phyloP scores from a whole-genome alignment of 176 grass and related monocot species.

The Oropetium thomaeum region DNA sequence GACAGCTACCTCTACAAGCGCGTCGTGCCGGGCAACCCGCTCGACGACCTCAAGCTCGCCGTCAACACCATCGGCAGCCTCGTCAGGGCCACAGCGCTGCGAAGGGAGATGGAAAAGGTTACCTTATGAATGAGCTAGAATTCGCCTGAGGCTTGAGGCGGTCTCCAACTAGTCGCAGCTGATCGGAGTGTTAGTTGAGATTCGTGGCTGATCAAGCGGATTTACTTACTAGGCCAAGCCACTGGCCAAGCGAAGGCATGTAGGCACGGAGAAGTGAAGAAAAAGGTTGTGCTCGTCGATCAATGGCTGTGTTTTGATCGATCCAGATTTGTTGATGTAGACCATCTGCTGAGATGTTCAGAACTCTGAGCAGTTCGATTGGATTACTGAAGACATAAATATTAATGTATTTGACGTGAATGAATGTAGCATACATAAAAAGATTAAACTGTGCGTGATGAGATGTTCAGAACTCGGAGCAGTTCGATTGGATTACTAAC shows the following conservation, averaged over 20 bases:
- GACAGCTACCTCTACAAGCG: constrained; percentile 99
- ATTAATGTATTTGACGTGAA: constrained; percentile 17
- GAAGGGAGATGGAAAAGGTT: constrained; percentile 86
- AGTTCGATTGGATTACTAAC: no score
- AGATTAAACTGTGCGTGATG: no score
- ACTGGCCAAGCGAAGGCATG: neutral
- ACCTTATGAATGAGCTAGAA: constrained; percentile 66
- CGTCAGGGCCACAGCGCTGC: constrained; percentile 82
- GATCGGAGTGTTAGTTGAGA: constrained; percentile 3
- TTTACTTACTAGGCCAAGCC: neutral
- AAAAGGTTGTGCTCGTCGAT: neutral
- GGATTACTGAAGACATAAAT: constrained; percentile 5
- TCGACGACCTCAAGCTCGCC: constrained; percentile 92
- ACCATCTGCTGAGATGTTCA: constrained; percentile 10
- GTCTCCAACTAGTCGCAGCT: neutral
- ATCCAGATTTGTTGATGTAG: constrained; percentile 24
- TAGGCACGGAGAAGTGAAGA: constrained; percentile 1
- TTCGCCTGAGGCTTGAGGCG: neutral
- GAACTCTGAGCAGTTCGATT: constrained; percentile 27
- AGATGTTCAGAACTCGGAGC: no score
- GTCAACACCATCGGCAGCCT: constrained; percentile 95
- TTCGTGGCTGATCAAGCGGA: constrained; percentile 23
- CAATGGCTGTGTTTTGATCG: neutral
- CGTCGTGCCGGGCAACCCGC: constrained; percentile 93
- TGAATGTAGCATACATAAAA: constrained; percentile 24